A percentile compares a stretch with the other conserved stretches of the same genome.
Evolutionary conservation across 495 filamentous ascomycete genomes (phyloP).

Genomic region (Penicillium arizonense): DNA sequence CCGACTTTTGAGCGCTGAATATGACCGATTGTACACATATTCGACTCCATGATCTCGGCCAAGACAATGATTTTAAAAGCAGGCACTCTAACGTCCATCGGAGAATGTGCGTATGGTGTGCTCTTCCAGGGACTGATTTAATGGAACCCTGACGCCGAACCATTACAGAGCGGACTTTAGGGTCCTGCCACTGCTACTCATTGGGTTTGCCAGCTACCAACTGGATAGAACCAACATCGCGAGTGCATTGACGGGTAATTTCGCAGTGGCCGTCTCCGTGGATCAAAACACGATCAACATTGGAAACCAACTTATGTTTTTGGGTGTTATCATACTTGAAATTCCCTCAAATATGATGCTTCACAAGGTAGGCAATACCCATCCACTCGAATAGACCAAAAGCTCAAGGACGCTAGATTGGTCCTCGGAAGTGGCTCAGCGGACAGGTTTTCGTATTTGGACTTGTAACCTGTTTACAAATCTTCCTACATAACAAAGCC

Average conservation of each 20-base stretch:
- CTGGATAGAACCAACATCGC: slow-evolving; percentile 50
- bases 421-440: slow-evolving; percentile 50
- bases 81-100: no score
- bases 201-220: slow-evolving; percentile 51
- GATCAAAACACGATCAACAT: slow-evolving; percentile 53
- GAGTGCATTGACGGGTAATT: slow-evolving; percentile 42
- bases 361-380: slow-evolving; percentile 11
- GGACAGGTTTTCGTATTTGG: slow-evolving; percentile 53
- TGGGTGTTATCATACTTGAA: slow-evolving; percentile 53
- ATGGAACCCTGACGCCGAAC: no score
- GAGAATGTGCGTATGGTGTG: no score
- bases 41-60: no score
- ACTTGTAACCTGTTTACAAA: slow-evolving; percentile 49
- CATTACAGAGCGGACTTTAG: slow-evolving; percentile 34
- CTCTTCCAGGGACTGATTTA: no score
- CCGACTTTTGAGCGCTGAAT: no score
- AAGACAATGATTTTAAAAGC: no score
- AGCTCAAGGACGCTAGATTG: slow-evolving; percentile 30
- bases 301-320: slow-evolving; percentile 51
- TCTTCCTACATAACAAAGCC: slow-evolving; percentile 45
- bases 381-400: neutral
- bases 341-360: slow-evolving; percentile 52
- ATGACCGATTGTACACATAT: no score
- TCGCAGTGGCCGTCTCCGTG: slow-evolving; percentile 43
- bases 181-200: slow-evolving; percentile 43